phyloP scores from a whole-genome alignment of 352 stramenopile genomes.

The Phytopythium ostracodes region DNA sequence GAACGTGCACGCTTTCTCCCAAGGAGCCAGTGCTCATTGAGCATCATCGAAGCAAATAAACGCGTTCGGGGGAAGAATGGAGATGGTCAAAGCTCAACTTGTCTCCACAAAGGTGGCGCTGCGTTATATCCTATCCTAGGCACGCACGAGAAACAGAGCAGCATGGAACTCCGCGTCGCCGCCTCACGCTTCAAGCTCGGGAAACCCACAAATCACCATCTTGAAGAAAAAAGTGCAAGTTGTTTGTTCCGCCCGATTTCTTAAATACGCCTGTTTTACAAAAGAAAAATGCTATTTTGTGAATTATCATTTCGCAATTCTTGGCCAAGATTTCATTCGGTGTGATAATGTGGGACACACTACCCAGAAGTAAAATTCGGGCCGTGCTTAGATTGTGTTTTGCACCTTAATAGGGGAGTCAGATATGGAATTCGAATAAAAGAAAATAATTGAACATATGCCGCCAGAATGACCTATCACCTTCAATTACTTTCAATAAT shows the following conservation, averaged over 20 bases:
- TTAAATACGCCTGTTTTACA: neutral
- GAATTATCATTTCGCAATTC: too few species aligned
- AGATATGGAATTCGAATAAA: too few species aligned
- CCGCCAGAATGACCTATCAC: too few species aligned
- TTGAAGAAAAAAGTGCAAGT: constrained; percentile 1
- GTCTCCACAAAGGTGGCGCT: neutral
- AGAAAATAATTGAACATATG: too few species aligned
- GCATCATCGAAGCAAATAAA: neutral
- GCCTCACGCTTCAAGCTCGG: neutral
- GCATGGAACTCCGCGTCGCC: neutral
- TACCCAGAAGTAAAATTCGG: neutral
- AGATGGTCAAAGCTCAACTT: neutral
- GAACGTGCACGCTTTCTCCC: neutral
- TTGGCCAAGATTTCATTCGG: too few species aligned
- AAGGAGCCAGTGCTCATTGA: neutral
- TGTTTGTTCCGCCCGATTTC: neutral
- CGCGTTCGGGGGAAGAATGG: neutral
- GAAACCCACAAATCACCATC: neutral
- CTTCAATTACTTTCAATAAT: too few species aligned
- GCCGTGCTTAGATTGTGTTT: too few species aligned
- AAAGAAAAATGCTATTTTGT: neutral
- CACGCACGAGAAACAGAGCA: neutral
- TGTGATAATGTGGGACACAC: too few species aligned
- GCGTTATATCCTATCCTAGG: neutral
- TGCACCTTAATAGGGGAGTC: too few species aligned